Evolutionary conservation across 139 green algal genomes (phyloP).

Genomic region (Eudorina sp.): DNA sequence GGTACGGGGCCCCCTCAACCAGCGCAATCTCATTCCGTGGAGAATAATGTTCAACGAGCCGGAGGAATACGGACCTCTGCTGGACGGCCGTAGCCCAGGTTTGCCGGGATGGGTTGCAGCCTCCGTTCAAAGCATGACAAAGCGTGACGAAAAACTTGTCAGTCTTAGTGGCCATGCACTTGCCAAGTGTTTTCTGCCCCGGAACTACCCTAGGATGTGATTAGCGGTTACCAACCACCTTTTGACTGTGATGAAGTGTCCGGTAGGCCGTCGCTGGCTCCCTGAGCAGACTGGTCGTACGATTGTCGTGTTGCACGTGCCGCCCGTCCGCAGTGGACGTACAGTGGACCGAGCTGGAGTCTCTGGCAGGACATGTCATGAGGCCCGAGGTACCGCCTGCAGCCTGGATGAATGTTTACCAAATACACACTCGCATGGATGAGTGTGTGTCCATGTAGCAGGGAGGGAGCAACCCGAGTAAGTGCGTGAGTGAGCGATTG

Average conservation of each 20-base stretch:
- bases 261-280: too few species aligned
- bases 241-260: too few species aligned
- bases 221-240: too few species aligned
- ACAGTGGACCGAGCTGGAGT: not conserved
- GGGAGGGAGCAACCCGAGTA: too few species aligned
- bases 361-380: not conserved
- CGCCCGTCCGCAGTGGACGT: not conserved
- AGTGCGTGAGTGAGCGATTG: too few species aligned
- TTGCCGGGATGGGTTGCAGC: not conserved
- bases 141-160: too few species aligned
- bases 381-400: not conserved
- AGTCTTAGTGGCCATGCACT: too few species aligned
- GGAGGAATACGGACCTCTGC: conserved; percentile 57
- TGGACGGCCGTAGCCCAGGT: conserved; percentile 1
- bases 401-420: not conserved
- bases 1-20: conserved; percentile 58
- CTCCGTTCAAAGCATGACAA: too few species aligned
- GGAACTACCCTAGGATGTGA: too few species aligned
- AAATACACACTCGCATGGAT: not conserved
- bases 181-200: too few species aligned
- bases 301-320: not conserved
- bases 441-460: not conserved
- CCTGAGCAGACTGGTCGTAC: too few species aligned
- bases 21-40: conserved; percentile 60
- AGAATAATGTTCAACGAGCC: conserved; percentile 64